Percentiles rank a stretch among this genome's conserved stretches.
These are phyloP conservation scores for Populus euphratica DNA, from an alignment of 345 rosid species.

Conservation along the genomic window DNA sequence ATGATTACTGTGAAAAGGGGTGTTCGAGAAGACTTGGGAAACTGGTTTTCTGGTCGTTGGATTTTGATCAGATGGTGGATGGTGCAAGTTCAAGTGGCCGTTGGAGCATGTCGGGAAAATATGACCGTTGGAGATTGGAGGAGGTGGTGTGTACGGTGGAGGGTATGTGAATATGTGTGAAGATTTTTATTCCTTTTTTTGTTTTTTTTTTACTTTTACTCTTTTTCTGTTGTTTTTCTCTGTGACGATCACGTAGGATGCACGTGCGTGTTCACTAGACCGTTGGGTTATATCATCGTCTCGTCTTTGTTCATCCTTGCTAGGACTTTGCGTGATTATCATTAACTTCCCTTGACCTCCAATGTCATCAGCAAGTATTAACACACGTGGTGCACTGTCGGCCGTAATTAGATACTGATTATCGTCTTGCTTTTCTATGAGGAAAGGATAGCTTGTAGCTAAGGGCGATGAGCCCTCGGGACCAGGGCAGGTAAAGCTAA, in stretches of 20 bases:
- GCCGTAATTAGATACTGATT: slow-evolving; percentile 10
- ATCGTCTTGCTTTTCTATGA: not conserved
- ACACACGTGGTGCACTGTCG: slow-evolving; percentile 26
- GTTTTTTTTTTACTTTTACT: not conserved
- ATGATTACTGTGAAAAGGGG: slow-evolving; percentile 11
- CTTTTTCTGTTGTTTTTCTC: not conserved
- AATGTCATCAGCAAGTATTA: not conserved
- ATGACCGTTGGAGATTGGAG: slow-evolving; percentile 71
- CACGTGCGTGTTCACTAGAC: slow-evolving; percentile 59
- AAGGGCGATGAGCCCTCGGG: not conserved
- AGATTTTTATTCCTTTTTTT: not conserved
- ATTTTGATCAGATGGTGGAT: slow-evolving; percentile 56
- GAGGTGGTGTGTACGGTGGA: slow-evolving; percentile 51
- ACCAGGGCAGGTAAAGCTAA: not conserved
- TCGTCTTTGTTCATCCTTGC: not conserved
- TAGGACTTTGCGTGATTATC: not conserved
- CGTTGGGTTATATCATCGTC: slow-evolving; percentile 34
- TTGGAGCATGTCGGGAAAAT: slow-evolving; percentile 81
- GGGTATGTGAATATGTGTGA: slow-evolving; percentile 14
- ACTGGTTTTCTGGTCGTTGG: slow-evolving; percentile 38
- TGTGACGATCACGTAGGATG: slow-evolving; percentile 28
- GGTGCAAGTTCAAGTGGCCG: slow-evolving; percentile 61
- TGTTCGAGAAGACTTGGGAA: slow-evolving; percentile 35
- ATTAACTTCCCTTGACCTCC: not conserved
- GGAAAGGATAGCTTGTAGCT: no score